These are phyloP conservation scores for Mycena citricolor DNA, from an alignment of 1,284 basidiomycete genomes.

Conservation along the genomic window DNA sequence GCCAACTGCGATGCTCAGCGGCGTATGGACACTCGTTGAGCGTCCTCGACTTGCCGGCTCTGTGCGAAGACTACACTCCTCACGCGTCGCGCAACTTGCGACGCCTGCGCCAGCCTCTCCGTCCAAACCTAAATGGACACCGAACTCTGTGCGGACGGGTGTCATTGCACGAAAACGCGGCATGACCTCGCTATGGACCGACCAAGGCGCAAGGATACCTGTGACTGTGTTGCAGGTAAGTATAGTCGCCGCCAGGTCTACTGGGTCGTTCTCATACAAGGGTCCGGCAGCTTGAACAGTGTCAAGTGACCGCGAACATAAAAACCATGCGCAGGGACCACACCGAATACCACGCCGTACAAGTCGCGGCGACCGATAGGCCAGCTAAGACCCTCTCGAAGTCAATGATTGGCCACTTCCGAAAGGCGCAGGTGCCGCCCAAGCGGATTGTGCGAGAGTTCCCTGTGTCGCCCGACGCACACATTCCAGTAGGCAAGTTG, in stretches of 20 bases:
- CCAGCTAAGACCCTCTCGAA: conserved; percentile 65
- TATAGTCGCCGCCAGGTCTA: conserved; percentile 18
- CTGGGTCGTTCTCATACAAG: conserved; percentile 4
- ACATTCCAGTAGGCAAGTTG: conserved; percentile 80
- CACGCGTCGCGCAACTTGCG: conserved; percentile 32
- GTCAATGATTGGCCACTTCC: conserved; percentile 87
- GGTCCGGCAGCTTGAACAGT: conserved; percentile 67
- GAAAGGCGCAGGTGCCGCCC: conserved; percentile 76
- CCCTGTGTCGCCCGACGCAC: conserved; percentile 83
- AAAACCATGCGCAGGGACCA: conserved; percentile 60
- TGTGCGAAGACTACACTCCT: conserved; percentile 34
- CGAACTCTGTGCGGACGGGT: conserved; percentile 88
- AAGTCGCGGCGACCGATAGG: conserved; percentile 79
- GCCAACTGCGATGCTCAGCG: too few species aligned
- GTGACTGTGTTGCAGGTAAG: conserved; percentile 93
- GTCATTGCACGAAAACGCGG: conserved; percentile 94
- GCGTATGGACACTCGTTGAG: conserved; percentile 35
- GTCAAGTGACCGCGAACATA: conserved; percentile 81
- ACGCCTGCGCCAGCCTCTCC: not conserved
- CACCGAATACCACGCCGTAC: conserved; percentile 81
- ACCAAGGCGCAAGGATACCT: conserved; percentile 83
- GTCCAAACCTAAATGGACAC: conserved; percentile 82
- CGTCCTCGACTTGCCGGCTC: conserved; percentile 32
- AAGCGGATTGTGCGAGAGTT: conserved; percentile 93
- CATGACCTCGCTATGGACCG: conserved; percentile 94